These are phyloP conservation scores for Cercospora beticola DNA, from an alignment of 2,329 filamentous ascomycete genomes.

Conservation along the genomic window DNA sequence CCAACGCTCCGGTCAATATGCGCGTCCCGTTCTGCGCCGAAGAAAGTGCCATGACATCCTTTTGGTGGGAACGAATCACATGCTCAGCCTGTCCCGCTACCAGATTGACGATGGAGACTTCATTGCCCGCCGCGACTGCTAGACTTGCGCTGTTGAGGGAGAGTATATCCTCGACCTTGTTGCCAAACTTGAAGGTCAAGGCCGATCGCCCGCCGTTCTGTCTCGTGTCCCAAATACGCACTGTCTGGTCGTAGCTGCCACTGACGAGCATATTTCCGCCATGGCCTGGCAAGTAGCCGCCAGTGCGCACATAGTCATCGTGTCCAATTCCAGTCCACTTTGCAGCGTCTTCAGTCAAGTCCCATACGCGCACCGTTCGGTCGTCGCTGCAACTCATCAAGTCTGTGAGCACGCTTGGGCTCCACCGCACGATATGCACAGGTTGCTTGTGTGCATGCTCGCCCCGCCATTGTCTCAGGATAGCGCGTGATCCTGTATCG, in stretches of 20 bases:
- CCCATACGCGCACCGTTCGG: slow-evolving; percentile 89
- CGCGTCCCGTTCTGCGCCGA: slow-evolving; percentile 77
- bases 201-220: slow-evolving; percentile 65
- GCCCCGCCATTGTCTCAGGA: slow-evolving; percentile 85
- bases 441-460: slow-evolving; percentile 71
- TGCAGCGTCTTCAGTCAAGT: slow-evolving; percentile 76
- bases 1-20: slow-evolving; percentile 82
- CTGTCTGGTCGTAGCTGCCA: slow-evolving; percentile 92
- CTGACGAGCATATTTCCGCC: slow-evolving; percentile 71
- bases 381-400: slow-evolving; percentile 91
- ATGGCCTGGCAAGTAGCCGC: slow-evolving; percentile 77
- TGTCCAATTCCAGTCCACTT: slow-evolving; percentile 81
- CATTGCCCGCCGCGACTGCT: slow-evolving; percentile 78
- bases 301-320: slow-evolving; percentile 86
- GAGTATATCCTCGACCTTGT: slow-evolving; percentile 83
- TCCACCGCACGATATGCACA: slow-evolving; percentile 88
- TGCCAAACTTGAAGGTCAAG: slow-evolving; percentile 94
- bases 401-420: slow-evolving; percentile 75
- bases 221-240: slow-evolving; percentile 89
- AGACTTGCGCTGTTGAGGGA: slow-evolving; percentile 83
- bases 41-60: slow-evolving; percentile 87
- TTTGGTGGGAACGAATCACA: slow-evolving; percentile 90
- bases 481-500: slow-evolving; percentile 83
- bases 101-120: slow-evolving; percentile 87
- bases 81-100: slow-evolving; percentile 86